Evolutionary conservation across 495 filamentous ascomycete genomes (phyloP).

Genomic region (Penicillium tannophilum): DNA sequence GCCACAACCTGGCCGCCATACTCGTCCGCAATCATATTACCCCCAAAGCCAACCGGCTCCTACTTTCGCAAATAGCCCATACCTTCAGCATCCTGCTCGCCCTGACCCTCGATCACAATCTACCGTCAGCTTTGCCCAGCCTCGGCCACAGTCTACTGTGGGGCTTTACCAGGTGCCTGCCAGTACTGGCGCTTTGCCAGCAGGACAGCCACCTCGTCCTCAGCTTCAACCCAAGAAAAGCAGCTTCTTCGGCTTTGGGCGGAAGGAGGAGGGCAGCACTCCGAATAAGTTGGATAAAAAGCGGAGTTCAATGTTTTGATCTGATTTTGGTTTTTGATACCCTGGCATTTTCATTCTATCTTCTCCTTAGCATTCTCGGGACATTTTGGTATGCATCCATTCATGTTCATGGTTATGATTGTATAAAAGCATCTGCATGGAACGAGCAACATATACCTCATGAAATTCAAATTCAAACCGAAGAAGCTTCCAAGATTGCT

Average conservation of each 20-base stretch:
- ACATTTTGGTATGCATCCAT: not conserved
- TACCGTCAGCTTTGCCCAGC: conserved; percentile 11
- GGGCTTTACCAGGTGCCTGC: conserved; percentile 20
- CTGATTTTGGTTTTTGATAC: conserved; percentile 19
- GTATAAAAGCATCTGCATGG: conserved; percentile 3
- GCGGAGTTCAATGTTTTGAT: conserved; percentile 56
- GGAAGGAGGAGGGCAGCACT: conserved; percentile 25
- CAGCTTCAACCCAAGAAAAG: conserved; percentile 47
- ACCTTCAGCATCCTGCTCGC: conserved; percentile 13
- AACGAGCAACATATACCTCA: not conserved
- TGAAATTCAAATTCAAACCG: not conserved
- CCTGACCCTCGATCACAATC: conserved; percentile 27
- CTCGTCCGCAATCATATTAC: conserved; percentile 16
- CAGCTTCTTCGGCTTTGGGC: conserved; percentile 51
- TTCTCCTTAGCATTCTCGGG: conserved; percentile 9
- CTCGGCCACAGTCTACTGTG: conserved; percentile 24
- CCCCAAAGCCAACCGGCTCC: conserved; percentile 12
- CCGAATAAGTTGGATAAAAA: conserved; percentile 50
- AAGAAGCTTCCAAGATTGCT: not conserved
- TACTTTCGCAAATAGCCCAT: conserved; percentile 20
- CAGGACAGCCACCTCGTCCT: conserved; percentile 4
- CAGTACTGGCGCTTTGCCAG: conserved; percentile 23
- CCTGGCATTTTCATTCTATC: conserved; percentile 12
- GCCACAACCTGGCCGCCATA: conserved; percentile 15
- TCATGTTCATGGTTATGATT: not conserved